Evolutionary conservation across 306 rosid species (phyloP).

Genomic region (Glycine tomentella): DNA sequence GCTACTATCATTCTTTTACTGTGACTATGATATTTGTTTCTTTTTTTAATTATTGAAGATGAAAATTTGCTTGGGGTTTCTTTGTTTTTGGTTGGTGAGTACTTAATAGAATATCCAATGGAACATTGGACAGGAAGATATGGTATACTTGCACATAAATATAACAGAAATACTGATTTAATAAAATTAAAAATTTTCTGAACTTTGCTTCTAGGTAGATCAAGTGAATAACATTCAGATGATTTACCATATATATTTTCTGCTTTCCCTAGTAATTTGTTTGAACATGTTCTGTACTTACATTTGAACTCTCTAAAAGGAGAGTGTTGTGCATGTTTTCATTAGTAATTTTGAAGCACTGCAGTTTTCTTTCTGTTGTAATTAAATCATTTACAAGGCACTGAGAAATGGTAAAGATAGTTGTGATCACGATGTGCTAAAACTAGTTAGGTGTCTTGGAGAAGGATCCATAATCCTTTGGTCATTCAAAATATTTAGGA

Average conservation of each 20-base stretch:
- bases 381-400: neutral
- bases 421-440: neutral
- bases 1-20: no score
- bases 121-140: neutral
- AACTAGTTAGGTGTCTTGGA: slow-evolving; percentile 25
- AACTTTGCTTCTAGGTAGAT: neutral
- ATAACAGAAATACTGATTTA: slow-evolving; percentile 8
- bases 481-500: slow-evolving; percentile 25
- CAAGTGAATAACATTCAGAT: no score
- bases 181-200: neutral
- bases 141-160: neutral
- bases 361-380: slow-evolving; percentile 1
- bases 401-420: neutral
- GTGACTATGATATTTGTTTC: neutral
- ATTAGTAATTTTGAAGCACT: slow-evolving; percentile 6
- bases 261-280: neutral
- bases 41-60: neutral
- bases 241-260: neutral
- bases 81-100: neutral
- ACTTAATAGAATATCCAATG: slow-evolving; percentile 27
- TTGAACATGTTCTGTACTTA: no score
- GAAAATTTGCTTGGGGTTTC: slow-evolving; percentile 11
- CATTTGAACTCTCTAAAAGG: slow-evolving; percentile 22
- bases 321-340: slow-evolving; percentile 1
- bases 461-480: slow-evolving; percentile 15